Base-by-base conservation (phyloP, 495 filamentous ascomycete species). In the Trichoderma virens region DNA sequence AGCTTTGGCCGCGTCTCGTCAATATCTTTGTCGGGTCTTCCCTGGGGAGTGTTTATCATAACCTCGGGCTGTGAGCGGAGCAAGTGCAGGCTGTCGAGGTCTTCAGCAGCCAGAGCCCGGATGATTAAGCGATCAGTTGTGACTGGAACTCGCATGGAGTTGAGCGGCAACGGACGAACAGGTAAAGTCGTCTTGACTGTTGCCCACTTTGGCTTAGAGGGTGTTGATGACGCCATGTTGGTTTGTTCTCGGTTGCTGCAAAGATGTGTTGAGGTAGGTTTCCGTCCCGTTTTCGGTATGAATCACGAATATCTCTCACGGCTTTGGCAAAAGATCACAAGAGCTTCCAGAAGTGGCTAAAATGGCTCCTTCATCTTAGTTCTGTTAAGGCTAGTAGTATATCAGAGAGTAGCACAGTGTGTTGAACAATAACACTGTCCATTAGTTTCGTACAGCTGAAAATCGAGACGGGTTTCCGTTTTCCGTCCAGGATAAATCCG, bases 1-100 rank as follows among this genome's bases (percentile, higher is more conserved):
- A 82, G 63, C 51, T 60, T 71, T 2, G 16, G 59, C 45, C 67
- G 67, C 18, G 79, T 78, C 45, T 71, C 73, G 11, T 69, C 72
- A 2, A 78, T 60, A 32, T 71, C 66, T 9, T 63, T 39, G 64
- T 83, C 82, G 14, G 72, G 66, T 14, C 62, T 56, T 5, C 76
- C 76, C 18, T 54, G 16, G 0, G 25, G 27, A 5, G 76, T 79
- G 70, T 72, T 81, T 20, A 56, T 63, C 81, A 84, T 83, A 32
- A 83, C 78, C 68, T 83, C 80, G 6, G 78, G 74, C 67, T 83
- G 78, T 23, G 68, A 76, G 23, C 80, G 80, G 5, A 84, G 61
- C 9, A 47, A 56, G 56, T 78, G 70, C 30, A 82, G 38, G 6
- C 62, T 74, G 5, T 70, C 65, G 5, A 78, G 60, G 64, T 84